These are phyloP conservation scores for Urostyla sp. DNA, from an alignment of 73 alveolate genomes.

Conservation along the genomic window DNA sequence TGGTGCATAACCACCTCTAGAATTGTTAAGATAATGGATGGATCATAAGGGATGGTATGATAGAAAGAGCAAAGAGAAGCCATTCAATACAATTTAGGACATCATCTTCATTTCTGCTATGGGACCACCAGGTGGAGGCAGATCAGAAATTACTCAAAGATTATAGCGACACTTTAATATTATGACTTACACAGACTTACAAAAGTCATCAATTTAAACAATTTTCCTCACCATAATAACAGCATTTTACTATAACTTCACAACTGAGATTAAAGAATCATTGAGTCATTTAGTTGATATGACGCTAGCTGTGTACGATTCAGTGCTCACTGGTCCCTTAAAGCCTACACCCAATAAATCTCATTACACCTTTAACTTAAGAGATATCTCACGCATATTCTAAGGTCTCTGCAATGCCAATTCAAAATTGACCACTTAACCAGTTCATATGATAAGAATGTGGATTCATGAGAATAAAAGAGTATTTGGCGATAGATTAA, in stretches of 20 bases:
- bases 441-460: slow-evolving; percentile 86
- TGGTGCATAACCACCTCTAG: slow-evolving; percentile 99
- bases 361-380: slow-evolving; percentile 99
- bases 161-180: slow-evolving; percentile 97
- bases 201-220: slow-evolving; percentile 90
- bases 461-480: slow-evolving; percentile 99
- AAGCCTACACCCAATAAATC: slow-evolving; percentile 99
- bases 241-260: slow-evolving; percentile 82
- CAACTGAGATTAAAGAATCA: slow-evolving; percentile 67
- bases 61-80: slow-evolving; percentile 94
- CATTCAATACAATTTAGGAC: slow-evolving; percentile 94
- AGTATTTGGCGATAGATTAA: slow-evolving; percentile 99
- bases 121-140: slow-evolving; percentile 99
- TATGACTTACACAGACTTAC: slow-evolving; percentile 96
- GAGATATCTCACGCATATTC: slow-evolving; percentile 98
- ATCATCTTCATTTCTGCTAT: slow-evolving; percentile 97
- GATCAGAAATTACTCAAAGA: slow-evolving; percentile 98
- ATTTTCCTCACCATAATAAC: slow-evolving; percentile 92
- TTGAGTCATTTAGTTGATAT: slow-evolving; percentile 82
- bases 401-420: slow-evolving; percentile 90
- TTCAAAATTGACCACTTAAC: slow-evolving; percentile 52
- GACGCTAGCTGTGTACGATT: slow-evolving; percentile 91
- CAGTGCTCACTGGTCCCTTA: slow-evolving; percentile 92
- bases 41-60: slow-evolving; percentile 99
- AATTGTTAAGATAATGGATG: slow-evolving; percentile 98